These are phyloP conservation scores for Seminavis robusta DNA, from an alignment of 108 stramenopile species.

Conservation along the genomic window DNA sequence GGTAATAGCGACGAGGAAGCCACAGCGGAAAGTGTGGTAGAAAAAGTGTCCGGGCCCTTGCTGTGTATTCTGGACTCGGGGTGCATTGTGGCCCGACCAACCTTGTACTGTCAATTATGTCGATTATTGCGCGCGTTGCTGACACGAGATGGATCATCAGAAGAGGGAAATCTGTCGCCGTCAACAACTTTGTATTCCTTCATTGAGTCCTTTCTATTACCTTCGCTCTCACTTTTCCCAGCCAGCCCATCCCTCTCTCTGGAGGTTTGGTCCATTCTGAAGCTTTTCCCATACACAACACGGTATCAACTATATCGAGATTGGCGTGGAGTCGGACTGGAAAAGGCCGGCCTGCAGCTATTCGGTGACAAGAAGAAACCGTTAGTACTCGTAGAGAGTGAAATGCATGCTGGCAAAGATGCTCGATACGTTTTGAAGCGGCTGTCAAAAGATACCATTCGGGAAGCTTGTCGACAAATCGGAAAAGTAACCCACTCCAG, in stretches of 20 bases:
- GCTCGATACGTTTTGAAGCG: slow-evolving; percentile 80
- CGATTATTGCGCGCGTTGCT: slow-evolving; percentile 27
- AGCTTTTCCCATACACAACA: slow-evolving; percentile 53
- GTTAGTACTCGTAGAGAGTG: slow-evolving; percentile 53
- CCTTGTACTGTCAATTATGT: slow-evolving; percentile 63
- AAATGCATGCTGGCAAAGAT: slow-evolving; percentile 72
- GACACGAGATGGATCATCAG: neutral
- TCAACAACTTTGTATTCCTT: slow-evolving; percentile 23
- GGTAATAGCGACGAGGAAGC: no score
- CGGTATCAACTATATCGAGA: slow-evolving; percentile 72
- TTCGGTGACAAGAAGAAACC: slow-evolving; percentile 41
- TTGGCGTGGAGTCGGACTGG: slow-evolving; percentile 70
- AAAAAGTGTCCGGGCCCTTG: slow-evolving; percentile 22
- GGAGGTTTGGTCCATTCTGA: slow-evolving; percentile 71
- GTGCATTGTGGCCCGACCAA: slow-evolving; percentile 41
- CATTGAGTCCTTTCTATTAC: slow-evolving; percentile 51
- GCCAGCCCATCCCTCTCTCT: slow-evolving; percentile 53
- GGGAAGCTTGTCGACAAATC: slow-evolving; percentile 67
- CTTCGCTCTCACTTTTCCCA: slow-evolving; percentile 66
- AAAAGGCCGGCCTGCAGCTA: slow-evolving; percentile 42
- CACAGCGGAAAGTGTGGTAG: no score
- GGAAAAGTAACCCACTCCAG: slow-evolving; percentile 82
- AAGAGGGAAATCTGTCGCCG: neutral
- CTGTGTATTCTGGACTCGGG: slow-evolving; percentile 34
- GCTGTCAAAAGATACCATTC: slow-evolving; percentile 84